Evolutionary conservation across 2,329 filamentous ascomycete species (phyloP).

Genomic region (Scedosporium apiospermum): DNA sequence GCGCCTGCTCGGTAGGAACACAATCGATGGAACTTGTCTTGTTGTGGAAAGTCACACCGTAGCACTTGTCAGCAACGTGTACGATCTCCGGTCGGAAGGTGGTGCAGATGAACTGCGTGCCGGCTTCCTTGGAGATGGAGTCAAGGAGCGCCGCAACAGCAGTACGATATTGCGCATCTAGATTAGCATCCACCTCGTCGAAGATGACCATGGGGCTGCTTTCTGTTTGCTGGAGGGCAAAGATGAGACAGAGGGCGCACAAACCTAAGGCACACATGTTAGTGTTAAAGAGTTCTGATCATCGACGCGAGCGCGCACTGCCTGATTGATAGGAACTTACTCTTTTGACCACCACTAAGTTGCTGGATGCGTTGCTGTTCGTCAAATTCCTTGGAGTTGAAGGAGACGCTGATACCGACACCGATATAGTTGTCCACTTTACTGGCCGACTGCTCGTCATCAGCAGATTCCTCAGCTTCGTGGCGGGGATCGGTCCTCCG

Average conservation of each 20-base stretch:
- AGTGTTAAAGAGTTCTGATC: conserved; percentile 8
- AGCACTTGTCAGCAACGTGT: conserved; percentile 91
- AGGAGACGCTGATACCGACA: conserved; percentile 93
- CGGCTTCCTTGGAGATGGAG: conserved; percentile 59
- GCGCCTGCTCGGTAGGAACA: conserved; percentile 74
- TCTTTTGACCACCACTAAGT: conserved; percentile 94
- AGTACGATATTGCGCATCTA: conserved; percentile 95
- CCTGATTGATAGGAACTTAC: conserved; percentile 40
- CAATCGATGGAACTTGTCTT: conserved; percentile 94
- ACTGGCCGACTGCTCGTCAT: conserved; percentile 47
- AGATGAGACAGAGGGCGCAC: conserved; percentile 93
- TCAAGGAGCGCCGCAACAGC: conserved; percentile 85
- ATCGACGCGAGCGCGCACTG: background rate
- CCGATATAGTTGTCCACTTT: conserved; percentile 92
- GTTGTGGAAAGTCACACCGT: conserved; percentile 86
- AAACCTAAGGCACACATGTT: conserved; percentile 49
- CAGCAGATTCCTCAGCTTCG: conserved; percentile 57
- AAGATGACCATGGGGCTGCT: conserved; percentile 98
- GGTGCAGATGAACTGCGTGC: conserved; percentile 89
- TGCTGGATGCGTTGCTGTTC: conserved; percentile 98
- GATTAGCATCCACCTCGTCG: conserved; percentile 96
- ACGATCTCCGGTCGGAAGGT: conserved; percentile 97
- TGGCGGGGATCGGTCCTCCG: conserved; percentile 68
- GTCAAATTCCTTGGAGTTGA: conserved; percentile 92
- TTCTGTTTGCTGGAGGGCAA: conserved; percentile 96